A percentile compares a stretch with the other conserved stretches of the same genome.
Conservation (phyloP, 2,329 filamentous ascomycete genomes). For the Penicillium sp. region DNA sequence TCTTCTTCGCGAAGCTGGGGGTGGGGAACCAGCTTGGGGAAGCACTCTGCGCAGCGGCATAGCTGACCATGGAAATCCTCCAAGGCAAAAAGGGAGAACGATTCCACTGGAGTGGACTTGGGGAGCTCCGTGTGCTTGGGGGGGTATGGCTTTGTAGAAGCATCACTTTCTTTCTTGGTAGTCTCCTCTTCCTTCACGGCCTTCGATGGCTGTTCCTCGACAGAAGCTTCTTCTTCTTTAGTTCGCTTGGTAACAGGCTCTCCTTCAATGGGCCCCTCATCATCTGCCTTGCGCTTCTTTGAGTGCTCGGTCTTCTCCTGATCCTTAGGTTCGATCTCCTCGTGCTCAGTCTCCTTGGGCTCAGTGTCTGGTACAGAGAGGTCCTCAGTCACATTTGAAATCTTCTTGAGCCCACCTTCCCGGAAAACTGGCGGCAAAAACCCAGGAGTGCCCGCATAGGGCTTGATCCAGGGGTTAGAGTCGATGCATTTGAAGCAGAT, state of each 20-base stretch:
- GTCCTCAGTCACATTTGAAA: neutral
- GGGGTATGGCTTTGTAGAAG: conserved; percentile 10
- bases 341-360: neutral
- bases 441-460: conserved; percentile 74
- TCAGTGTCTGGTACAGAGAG: neutral
- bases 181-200: neutral
- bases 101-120: conserved; percentile 50
- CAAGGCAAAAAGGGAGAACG: conserved; percentile 80
- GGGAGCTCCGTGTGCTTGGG: conserved; percentile 64
- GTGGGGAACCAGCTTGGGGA: conserved; percentile 67
- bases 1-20: conserved; percentile 89
- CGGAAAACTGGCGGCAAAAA: conserved; percentile 74
- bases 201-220: conserved; percentile 9
- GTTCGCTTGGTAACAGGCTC: conserved; percentile 47
- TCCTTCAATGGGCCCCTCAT: conserved; percentile 44
- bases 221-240: conserved; percentile 39
- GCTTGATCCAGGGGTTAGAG: conserved; percentile 86
- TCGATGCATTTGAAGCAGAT: conserved; percentile 94
- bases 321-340: neutral
- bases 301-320: conserved; percentile 28
- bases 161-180: conserved; percentile 8
- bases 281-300: conserved; percentile 67
- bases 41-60: conserved; percentile 82
- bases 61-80: conserved; percentile 76
- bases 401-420: conserved; percentile 28